These are phyloP conservation scores for Fusarium algeriense DNA, from an alignment of 2,329 filamentous ascomycete species.

Conservation along the genomic window DNA sequence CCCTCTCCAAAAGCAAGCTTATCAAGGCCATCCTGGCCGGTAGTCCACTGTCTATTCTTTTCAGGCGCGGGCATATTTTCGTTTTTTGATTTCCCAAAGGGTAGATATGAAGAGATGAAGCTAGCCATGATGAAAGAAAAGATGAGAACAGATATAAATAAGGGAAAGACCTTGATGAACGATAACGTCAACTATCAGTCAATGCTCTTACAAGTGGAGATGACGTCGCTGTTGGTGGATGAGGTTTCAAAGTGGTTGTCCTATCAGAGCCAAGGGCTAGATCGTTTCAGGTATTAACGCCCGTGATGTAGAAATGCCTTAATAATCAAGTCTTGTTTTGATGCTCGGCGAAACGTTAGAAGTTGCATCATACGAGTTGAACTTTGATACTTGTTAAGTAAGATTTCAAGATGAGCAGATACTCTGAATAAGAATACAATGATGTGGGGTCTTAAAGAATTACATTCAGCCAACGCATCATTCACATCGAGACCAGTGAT, in stretches of 20 bases:
- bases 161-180: not conserved
- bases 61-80: conserved; percentile 35
- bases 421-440: not conserved
- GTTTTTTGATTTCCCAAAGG: conserved; percentile 35
- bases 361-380: not conserved
- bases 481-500: not conserved
- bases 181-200: conserved; percentile 22
- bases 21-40: conserved; percentile 66
- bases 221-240: conserved; percentile 36
- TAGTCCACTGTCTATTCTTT: conserved; percentile 66
- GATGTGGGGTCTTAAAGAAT: not conserved
- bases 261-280: conserved; percentile 32
- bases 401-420: not conserved
- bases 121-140: conserved; percentile 26
- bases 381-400: not conserved
- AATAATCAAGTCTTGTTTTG: conserved; percentile 24
- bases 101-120: conserved; percentile 40
- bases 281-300: conserved; percentile 26
- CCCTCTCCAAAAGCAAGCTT: conserved; percentile 61
- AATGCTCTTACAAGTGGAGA: conserved; percentile 35
- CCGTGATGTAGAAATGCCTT: conserved; percentile 13
- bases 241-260: conserved; percentile 10
- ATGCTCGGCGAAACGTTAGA: not conserved
- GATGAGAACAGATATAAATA: not conserved
- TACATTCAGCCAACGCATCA: not conserved